Base-by-base conservation (phyloP, 345 rosid genomes). In the Pistacia integerrima region DNA sequence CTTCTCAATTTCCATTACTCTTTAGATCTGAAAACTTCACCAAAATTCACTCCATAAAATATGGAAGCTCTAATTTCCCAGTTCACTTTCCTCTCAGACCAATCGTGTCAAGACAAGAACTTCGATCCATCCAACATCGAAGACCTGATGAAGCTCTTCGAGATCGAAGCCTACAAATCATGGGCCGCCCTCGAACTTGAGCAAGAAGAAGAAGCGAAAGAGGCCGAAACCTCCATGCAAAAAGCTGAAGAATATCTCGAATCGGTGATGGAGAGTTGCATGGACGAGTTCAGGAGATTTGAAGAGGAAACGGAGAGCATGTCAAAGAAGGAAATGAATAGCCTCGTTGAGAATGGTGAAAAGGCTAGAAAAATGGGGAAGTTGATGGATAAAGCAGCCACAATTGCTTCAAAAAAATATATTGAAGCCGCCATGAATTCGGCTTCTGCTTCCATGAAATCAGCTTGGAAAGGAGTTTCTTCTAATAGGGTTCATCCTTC, bases 31-130 rank as follows among this genome's bases (percentile, higher is more conserved):
- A 7, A 30, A 48, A 6, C 68, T n/a, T 18, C 8, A 48, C 2
- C 16, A 20, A 13, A 22, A 56, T 60, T 49, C 22, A 18, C 30
- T 25, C 57, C 73, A 8, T 18, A 64, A 59, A 55, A 30, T 3
- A 93, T 94, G 98, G 98, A 94, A 78, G 90, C 90, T 38, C 91
- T 94, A 38, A 74, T 94, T 76, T 75, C 89, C 74, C 92, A 93
- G 0, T 94, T 94, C 89, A 84, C 87, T 76, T 88, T 84, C 79
- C 91, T 94, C 49, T 90, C 97, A 67, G 86, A 89, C 78, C 92
- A 86, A 75, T 86, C 98, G 33, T 85, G 88, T 20, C 76, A 64
- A 28, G 94, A 94, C 89, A 94, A 86, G 80, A 70, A 67, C 78
- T 94, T 93, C 75, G 94, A 93, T 56, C 97, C 98, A 1, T 80